phyloP scores from a whole-genome alignment of 2,329 filamentous ascomycete genomes.

The Fusarium pilosicola region DNA sequence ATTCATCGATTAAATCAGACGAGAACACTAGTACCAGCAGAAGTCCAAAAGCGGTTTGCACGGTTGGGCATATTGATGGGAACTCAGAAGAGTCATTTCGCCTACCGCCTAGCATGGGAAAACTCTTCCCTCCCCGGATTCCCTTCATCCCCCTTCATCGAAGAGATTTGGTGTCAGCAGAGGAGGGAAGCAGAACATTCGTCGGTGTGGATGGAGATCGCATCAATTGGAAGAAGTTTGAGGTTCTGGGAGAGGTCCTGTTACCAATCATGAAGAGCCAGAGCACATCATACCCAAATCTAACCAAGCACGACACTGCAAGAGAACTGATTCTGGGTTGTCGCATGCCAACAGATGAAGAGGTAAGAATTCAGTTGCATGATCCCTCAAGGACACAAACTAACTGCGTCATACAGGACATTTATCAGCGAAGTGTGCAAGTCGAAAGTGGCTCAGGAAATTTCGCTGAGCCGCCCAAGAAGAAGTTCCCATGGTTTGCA shows the following conservation, averaged over 20 bases:
- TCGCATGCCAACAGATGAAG: constrained; percentile 84
- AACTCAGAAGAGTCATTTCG: constrained; percentile 89
- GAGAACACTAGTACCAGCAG: constrained; percentile 75
- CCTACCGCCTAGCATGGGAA: constrained; percentile 97
- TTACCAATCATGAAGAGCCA: constrained; percentile 93
- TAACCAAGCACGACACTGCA: constrained; percentile 75
- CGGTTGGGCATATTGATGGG: constrained; percentile 92
- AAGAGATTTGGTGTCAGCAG: constrained; percentile 88
- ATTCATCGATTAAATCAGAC: constrained; percentile 87
- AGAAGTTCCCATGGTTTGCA: constrained; percentile 74
- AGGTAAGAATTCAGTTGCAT: constrained; percentile 68
- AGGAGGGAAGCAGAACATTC: constrained; percentile 92
- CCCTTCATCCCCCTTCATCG: constrained; percentile 92
- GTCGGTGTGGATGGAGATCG: constrained; percentile 76
- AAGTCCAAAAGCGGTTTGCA: constrained; percentile 84
- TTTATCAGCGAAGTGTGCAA: constrained; percentile 70
- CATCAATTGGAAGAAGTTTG: constrained; percentile 99
- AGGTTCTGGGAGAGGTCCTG: constrained; percentile 92
- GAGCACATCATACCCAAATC: constrained; percentile 79
- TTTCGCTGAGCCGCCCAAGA: constrained; percentile 62
- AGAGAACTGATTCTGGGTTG: constrained; percentile 83
- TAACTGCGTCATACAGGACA: constrained; percentile 60
- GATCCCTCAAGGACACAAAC: background rate
- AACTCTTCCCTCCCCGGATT: constrained; percentile 88
- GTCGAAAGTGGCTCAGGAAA: constrained; percentile 63